A percentile compares a stretch with the other conserved stretches of the same genome.
Conservation (phyloP, 345 rosid species). For the Moricandia arvensis region DNA sequence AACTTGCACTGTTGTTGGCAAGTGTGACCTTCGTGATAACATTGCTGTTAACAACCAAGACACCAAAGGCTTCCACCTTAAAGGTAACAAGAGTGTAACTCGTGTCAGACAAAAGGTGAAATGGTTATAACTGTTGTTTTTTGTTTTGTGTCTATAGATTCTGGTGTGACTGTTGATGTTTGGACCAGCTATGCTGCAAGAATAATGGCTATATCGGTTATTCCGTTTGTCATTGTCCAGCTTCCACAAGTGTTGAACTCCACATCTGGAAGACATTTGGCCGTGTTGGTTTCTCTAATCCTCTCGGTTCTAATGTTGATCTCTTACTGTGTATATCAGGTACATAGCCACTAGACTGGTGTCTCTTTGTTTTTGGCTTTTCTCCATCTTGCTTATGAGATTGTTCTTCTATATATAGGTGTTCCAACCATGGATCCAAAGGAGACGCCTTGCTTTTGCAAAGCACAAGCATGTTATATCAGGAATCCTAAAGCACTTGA, state of each 20-base stretch:
- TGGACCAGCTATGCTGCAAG: conserved; percentile 85
- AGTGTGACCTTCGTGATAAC: conserved; percentile 58
- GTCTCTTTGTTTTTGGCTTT: background rate
- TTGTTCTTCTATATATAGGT: conserved; percentile 38
- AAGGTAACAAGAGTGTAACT: conserved; percentile 37
- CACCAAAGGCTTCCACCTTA: conserved; percentile 51
- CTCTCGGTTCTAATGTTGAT: conserved; percentile 59
- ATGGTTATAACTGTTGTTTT: background rate
- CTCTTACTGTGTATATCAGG: conserved; percentile 92
- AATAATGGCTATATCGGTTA: conserved; percentile 76
- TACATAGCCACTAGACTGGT: conserved; percentile 17
- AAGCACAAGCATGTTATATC: conserved; percentile 77
- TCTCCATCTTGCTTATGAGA: conserved; percentile 6
- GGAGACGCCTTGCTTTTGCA: conserved; percentile 68
- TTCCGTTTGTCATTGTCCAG: conserved; percentile 87
- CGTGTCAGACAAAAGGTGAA: background rate
- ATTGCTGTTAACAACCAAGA: conserved; percentile 55
- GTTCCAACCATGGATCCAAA: conserved; percentile 90
- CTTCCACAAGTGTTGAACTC: conserved; percentile 67
- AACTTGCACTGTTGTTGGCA: conserved; percentile 70
- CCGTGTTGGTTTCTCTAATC: conserved; percentile 64
- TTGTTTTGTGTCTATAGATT: conserved; percentile 38
- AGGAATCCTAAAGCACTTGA: conserved; percentile 66
- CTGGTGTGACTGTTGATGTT: conserved; percentile 71
- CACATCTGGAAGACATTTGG: conserved; percentile 67